Conservation (phyloP, 495 filamentous ascomycete species). For the Penicillium steckii region DNA sequence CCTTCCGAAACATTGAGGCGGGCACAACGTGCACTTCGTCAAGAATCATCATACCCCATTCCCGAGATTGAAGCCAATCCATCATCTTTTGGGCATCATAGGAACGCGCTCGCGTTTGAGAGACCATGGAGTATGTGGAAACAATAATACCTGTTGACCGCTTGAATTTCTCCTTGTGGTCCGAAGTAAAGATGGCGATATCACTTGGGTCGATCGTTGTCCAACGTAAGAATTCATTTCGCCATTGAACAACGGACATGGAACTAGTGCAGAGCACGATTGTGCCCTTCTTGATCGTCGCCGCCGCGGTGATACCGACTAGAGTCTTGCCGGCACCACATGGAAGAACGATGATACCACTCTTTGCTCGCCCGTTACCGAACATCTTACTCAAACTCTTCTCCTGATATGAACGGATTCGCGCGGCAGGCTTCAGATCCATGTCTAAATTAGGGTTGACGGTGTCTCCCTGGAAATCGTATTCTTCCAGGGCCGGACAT, state of each 20-base stretch:
- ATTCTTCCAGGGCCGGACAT: constrained; percentile 90
- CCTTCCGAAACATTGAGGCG: constrained; percentile 90
- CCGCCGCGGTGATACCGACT: constrained; percentile 94
- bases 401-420: constrained; percentile 74
- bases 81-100: constrained; percentile 97
- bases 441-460: constrained; percentile 89
- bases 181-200: constrained; percentile 92
- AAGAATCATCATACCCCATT: constrained; percentile 97
- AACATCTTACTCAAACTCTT: constrained; percentile 99
- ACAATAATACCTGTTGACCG: constrained; percentile 93
- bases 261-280: constrained; percentile 95
- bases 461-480: constrained; percentile 94
- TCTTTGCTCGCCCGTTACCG: constrained; percentile 93
- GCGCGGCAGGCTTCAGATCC: constrained; percentile 62
- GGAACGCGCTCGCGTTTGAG: constrained; percentile 78
- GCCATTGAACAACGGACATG: constrained; percentile 98
- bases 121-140: constrained; percentile 98
- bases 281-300: constrained; percentile 93
- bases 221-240: constrained; percentile 95
- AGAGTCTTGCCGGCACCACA: constrained; percentile 97
- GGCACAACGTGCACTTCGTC: constrained; percentile 99
- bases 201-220: constrained; percentile 94
- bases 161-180: constrained; percentile 86
- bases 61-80: constrained; percentile 86
- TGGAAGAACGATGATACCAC: constrained; percentile 94